Base-by-base conservation (phyloP, 805 yeast genomes). In the Candida sakaeoensis region DNA sequence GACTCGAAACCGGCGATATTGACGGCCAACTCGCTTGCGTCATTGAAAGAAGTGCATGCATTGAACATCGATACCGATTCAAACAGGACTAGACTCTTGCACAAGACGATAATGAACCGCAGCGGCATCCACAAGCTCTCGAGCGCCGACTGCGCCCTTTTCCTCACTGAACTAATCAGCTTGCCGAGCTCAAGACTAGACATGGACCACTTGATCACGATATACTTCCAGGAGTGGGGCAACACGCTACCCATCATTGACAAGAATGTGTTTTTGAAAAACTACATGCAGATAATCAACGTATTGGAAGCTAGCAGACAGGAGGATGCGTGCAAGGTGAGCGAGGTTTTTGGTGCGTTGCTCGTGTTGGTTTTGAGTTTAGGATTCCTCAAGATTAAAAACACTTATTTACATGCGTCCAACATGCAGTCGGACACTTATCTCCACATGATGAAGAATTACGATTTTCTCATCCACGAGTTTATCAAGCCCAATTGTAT, bases 161-260 rank as follows among this genome's bases (percentile, higher is more conserved):
- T 79, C 52, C 67, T 79, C 41, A 45, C 39, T 8, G 45, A 55
- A 9, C 45, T 54, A 13, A 44, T 64, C 29, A 44, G 50, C 9
- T 47, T 68, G 2, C 72, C 73, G 1, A 78, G 78, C 3, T 65
- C 81, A 16, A 71, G 82, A 40, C 56, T 77, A 17, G 77, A 79
- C 42, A 57, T 86, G 41, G 95, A 89, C 57, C 79, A 79, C 18
- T 69, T 85, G 22, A 72, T 85, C 14, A 72, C 83, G 0, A 55
- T 78, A 3, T 89, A 75, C 54, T 88, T 87, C 60, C 80, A 78
- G 45, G 82, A 83, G 42, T 89, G 96, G 95, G 82, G 85, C 21
- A 70, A 75, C 18, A 60, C 78, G 4, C 66, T 82, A 16, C 95
- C 95, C 0, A 68, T 86, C 12, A 53, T 89, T 39, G 86, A 85